Evolutionary conservation across 2,329 filamentous ascomycete species (phyloP).

Genomic region (Aspergillus ibericus): DNA sequence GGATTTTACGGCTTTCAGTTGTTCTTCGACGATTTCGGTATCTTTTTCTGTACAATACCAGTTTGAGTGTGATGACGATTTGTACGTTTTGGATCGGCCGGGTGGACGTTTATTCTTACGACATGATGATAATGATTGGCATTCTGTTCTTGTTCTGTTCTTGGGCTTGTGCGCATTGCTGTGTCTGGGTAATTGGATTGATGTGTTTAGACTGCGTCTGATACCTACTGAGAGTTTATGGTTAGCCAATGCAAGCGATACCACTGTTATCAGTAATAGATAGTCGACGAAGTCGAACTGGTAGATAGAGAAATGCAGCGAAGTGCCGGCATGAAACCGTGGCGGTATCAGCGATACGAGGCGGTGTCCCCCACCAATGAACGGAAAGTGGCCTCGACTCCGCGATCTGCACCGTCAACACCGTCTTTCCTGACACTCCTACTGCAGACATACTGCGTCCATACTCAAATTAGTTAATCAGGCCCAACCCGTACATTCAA

Average conservation of each 20-base stretch:
- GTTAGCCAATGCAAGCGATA: not conserved
- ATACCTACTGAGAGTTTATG: not conserved
- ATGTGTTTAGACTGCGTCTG: slow-evolving; percentile 1
- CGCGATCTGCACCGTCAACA: slow-evolving; percentile 2
- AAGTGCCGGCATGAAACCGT: slow-evolving; percentile 6
- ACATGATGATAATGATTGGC: slow-evolving; percentile 1
- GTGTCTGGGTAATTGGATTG: slow-evolving; percentile 9
- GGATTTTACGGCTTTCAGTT: slow-evolving; percentile 1
- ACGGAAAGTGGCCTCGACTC: slow-evolving; percentile 12
- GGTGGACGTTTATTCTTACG: not conserved
- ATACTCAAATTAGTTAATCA: not conserved
- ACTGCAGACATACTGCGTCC: slow-evolving; percentile 4
- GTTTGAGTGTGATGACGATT: slow-evolving; percentile 4
- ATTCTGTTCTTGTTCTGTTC: slow-evolving; percentile 5
- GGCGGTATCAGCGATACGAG: slow-evolving; percentile 8
- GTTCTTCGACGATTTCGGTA: slow-evolving; percentile 9
- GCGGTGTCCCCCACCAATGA: slow-evolving; percentile 7
- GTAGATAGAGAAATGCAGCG: not conserved
- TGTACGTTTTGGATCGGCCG: not conserved
- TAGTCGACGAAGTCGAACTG: no score
- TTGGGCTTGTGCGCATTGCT: not conserved
- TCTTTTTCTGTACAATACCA: slow-evolving; percentile 5
- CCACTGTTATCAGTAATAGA: not conserved
- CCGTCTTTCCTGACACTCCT: not conserved
- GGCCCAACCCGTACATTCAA: not conserved